These are phyloP conservation scores for Ambrosiella cleistominuta DNA, from an alignment of 2,329 filamentous ascomycete genomes.

Conservation along the genomic window DNA sequence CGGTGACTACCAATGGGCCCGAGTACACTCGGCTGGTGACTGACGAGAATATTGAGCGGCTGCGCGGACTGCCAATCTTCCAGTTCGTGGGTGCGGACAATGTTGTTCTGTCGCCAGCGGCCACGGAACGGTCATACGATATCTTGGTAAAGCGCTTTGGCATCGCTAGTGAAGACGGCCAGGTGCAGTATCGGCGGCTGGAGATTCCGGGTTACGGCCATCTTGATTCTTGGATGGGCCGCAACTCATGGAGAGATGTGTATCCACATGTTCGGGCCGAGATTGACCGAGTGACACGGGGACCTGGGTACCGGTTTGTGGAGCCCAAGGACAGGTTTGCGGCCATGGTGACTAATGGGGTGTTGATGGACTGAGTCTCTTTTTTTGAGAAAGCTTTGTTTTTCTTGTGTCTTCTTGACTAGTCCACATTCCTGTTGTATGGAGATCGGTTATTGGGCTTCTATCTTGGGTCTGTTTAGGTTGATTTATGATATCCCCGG, in stretches of 20 bases:
- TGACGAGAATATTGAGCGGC: constrained; percentile 29
- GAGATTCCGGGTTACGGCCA: constrained; percentile 42
- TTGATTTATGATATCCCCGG: background rate
- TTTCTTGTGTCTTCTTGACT: background rate
- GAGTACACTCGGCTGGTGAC: constrained; percentile 30
- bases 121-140: constrained; percentile 36
- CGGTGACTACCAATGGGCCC: constrained; percentile 35
- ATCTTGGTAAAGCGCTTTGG: constrained; percentile 35
- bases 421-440: no score
- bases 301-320: constrained; percentile 24
- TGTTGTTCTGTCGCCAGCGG: constrained; percentile 34
- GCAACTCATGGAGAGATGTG: constrained; percentile 40
- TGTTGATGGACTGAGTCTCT: constrained; percentile 21
- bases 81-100: constrained; percentile 40
- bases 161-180: constrained; percentile 16
- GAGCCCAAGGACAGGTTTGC: constrained; percentile 28
- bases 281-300: constrained; percentile 33
- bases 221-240: constrained; percentile 45
- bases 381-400: background rate
- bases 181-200: constrained; percentile 30
- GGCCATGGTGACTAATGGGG: constrained; percentile 24
- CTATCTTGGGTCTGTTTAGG: background rate
- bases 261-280: constrained; percentile 38
- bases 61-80: constrained; percentile 36
- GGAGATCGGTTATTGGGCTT: no score